phyloP scores from a whole-genome alignment of 495 filamentous ascomycete species.

The Pyrenula massariospora region DNA sequence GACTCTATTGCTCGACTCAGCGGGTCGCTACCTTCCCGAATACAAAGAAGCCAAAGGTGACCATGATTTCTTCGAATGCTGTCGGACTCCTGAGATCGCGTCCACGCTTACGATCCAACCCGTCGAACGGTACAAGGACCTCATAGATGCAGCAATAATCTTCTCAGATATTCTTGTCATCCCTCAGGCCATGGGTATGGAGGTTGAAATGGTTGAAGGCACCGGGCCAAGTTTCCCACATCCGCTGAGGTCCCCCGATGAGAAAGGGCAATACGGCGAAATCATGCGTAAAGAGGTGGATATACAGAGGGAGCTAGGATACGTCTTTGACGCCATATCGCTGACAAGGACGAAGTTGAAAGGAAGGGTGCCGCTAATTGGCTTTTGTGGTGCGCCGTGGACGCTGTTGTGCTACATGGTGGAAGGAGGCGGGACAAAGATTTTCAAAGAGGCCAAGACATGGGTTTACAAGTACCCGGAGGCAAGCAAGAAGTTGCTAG shows the following conservation, averaged over 20 bases:
- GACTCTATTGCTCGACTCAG: constrained; percentile 29
- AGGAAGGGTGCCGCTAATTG: constrained; percentile 82
- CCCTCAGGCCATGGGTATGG: constrained; percentile 95
- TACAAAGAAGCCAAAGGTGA: constrained; percentile 87
- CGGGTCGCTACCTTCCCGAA: constrained; percentile 93
- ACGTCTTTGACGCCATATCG: constrained; percentile 92
- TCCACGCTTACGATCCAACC: constrained; percentile 88
- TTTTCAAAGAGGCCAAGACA: constrained; percentile 83
- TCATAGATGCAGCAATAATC: constrained; percentile 95
- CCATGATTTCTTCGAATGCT: constrained; percentile 94
- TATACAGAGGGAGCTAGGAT: constrained; percentile 71
- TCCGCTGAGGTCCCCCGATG: constrained; percentile 63
- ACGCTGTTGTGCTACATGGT: constrained; percentile 98
- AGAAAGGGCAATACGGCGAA: constrained; percentile 68
- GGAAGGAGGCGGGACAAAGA: constrained; percentile 87
- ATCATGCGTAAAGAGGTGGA: constrained; percentile 70
- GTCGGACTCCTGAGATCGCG: constrained; percentile 81
- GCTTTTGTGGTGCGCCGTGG: constrained; percentile 98
- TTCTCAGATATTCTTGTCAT: constrained; percentile 98
- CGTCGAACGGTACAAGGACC: constrained; percentile 76
- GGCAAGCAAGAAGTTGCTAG: constrained; percentile 65
- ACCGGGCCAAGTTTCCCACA: constrained; percentile 90
- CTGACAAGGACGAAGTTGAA: constrained; percentile 78
- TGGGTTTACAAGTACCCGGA: constrained; percentile 89
- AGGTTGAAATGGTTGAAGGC: constrained; percentile 91